These are phyloP conservation scores for Canna indica DNA, from an alignment of 176 grass and related monocot species.

Conservation along the genomic window DNA sequence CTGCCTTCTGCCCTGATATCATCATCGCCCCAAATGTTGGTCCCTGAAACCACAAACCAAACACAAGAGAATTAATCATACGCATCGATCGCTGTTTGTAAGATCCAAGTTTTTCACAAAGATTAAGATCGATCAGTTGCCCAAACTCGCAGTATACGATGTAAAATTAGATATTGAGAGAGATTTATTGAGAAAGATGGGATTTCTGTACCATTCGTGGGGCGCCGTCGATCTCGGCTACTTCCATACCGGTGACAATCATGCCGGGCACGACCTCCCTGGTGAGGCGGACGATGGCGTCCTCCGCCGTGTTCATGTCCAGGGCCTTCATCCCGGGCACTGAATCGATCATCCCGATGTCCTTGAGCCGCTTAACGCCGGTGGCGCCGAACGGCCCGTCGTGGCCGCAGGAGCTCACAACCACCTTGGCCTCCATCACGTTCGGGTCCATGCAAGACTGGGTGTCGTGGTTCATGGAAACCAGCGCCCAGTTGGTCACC, in stretches of 20 bases:
- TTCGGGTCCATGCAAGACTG: slow-evolving; percentile 98
- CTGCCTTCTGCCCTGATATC: slow-evolving; percentile 94
- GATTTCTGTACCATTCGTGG: slow-evolving; percentile 57
- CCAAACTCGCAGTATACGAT: too few species aligned
- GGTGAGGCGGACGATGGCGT: slow-evolving; percentile 74
- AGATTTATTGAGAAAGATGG: too few species aligned
- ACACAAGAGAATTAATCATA: too few species aligned
- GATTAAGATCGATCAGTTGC: too few species aligned
- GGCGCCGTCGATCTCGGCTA: slow-evolving; percentile 85
- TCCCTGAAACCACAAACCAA: slow-evolving; percentile 35
- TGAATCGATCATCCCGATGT: slow-evolving; percentile 73
- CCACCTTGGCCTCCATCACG: slow-evolving; percentile 83
- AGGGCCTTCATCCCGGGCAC: slow-evolving; percentile 81
- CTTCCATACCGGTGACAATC: slow-evolving; percentile 96
- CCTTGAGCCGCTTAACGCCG: slow-evolving; percentile 72
- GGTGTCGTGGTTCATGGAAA: slow-evolving; percentile 88
- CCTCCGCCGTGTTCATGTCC: slow-evolving; percentile 87
- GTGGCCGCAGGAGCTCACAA: slow-evolving; percentile 89
- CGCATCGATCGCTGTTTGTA: too few species aligned
- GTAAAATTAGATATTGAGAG: too few species aligned
- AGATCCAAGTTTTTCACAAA: too few species aligned
- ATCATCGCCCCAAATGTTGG: slow-evolving; percentile 98
- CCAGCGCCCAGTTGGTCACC: slow-evolving; percentile 88
- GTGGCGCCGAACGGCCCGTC: slow-evolving; percentile 87
- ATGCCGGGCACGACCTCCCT: slow-evolving; percentile 79